Conservation (phyloP, 73 alveolate genomes). For the Urostyla sp. region DNA sequence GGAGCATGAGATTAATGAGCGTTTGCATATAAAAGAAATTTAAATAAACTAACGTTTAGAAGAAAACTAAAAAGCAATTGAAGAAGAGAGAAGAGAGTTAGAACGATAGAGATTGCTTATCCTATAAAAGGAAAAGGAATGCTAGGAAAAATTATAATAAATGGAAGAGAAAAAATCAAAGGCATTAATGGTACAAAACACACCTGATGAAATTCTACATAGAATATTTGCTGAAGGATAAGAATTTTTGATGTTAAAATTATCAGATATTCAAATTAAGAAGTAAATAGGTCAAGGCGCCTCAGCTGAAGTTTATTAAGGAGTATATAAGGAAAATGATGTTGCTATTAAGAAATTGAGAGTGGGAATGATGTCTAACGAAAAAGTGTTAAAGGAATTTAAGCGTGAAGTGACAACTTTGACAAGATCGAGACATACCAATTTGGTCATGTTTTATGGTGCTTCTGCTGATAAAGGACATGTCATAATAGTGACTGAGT, state of each 20-base stretch:
- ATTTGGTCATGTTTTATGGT: slow-evolving; percentile 92
- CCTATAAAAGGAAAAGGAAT: background rate
- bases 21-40: too few species aligned
- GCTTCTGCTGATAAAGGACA: slow-evolving; percentile 78
- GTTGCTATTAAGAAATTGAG: slow-evolving; percentile 94
- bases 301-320: slow-evolving; percentile 87
- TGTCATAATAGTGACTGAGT: slow-evolving; percentile 93
- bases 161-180: slow-evolving; percentile 19
- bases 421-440: slow-evolving; percentile 83
- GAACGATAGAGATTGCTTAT: background rate
- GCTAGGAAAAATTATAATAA: background rate
- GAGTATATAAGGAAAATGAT: slow-evolving; percentile 90
- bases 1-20: too few species aligned
- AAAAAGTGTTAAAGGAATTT: slow-evolving; percentile 84
- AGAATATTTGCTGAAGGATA: slow-evolving; percentile 37
- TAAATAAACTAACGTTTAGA: too few species aligned
- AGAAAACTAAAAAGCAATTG: too few species aligned
- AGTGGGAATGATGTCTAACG: slow-evolving; percentile 62
- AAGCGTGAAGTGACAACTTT: slow-evolving; percentile 92
- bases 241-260: slow-evolving; percentile 45
- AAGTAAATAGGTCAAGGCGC: slow-evolving; percentile 78
- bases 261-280: slow-evolving; percentile 57
- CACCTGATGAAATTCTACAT: background rate
- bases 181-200: background rate
- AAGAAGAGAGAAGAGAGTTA: slow-evolving; percentile 44